phyloP scores from a whole-genome alignment of 2,329 filamentous ascomycete species.

The Xylaria multiplex region DNA sequence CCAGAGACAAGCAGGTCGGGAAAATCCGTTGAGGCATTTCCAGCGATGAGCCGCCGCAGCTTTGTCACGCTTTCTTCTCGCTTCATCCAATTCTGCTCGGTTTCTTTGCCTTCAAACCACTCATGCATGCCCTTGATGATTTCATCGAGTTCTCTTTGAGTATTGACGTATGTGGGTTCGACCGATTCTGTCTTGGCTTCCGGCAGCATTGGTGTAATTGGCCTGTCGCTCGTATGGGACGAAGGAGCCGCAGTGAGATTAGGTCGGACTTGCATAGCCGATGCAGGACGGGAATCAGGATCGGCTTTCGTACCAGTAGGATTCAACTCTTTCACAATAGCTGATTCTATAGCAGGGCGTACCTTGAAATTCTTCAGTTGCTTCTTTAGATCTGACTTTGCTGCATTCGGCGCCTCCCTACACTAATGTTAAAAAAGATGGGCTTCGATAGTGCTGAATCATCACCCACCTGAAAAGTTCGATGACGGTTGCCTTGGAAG shows the following conservation, averaged over 20 bases:
- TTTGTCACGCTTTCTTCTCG: conserved; percentile 84
- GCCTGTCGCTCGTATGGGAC: conserved; percentile 60
- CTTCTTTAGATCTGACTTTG: conserved; percentile 88
- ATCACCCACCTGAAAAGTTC: conserved; percentile 79
- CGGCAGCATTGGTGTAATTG: conserved; percentile 71
- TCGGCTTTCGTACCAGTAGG: conserved; percentile 56
- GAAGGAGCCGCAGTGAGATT: conserved; percentile 64
- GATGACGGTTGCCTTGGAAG: conserved; percentile 83
- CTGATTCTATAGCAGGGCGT: conserved; percentile 83
- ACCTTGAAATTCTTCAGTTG: conserved; percentile 87
- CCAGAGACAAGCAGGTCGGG: conserved; percentile 74
- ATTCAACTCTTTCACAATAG: conserved; percentile 79
- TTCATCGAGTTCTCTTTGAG: conserved; percentile 87
- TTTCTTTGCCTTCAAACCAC: conserved; percentile 87
- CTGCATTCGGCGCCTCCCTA: conserved; percentile 80
- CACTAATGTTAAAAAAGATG: conserved; percentile 31
- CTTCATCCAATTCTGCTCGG: conserved; percentile 89
- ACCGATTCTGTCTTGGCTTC: conserved; percentile 75
- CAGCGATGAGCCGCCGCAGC: conserved; percentile 80
- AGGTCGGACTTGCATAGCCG: conserved; percentile 50
- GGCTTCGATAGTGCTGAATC: neutral
- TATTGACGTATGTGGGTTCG: conserved; percentile 85
- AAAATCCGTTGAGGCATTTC: conserved; percentile 84
- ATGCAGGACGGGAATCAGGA: conserved; percentile 55
- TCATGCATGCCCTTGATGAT: conserved; percentile 82